These are phyloP conservation scores for Haplosporangium gracile DNA, from an alignment of 192 early-diverging fungal species.

Conservation along the genomic window DNA sequence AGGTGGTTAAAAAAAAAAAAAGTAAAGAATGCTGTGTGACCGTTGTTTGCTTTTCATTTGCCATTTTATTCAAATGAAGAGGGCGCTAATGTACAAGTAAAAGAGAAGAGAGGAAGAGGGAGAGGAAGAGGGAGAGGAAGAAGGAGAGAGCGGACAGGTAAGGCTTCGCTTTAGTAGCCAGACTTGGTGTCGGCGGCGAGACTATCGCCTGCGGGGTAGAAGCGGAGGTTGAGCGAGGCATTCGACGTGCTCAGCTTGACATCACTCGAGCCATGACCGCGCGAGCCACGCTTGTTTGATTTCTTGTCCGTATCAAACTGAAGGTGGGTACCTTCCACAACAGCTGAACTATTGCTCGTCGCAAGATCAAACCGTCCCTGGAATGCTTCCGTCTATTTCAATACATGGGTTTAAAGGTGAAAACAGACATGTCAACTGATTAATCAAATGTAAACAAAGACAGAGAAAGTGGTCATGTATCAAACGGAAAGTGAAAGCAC, in stretches of 20 bases:
- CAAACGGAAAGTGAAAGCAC: neutral
- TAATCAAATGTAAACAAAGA: neutral
- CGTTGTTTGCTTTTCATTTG: slow-evolving; percentile 6
- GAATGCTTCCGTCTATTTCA: slow-evolving; percentile 36
- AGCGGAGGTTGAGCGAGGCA: slow-evolving; percentile 13
- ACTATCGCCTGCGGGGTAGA: slow-evolving; percentile 42
- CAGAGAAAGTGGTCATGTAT: neutral
- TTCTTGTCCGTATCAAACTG: slow-evolving; percentile 39
- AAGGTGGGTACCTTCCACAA: slow-evolving; percentile 31
- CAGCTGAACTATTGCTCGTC: slow-evolving; percentile 25
- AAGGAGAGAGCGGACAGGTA: neutral
- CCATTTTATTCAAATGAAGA: neutral
- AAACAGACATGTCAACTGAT: neutral
- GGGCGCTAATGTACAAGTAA: neutral
- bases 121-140: no score
- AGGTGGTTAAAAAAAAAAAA: slow-evolving; percentile 16
- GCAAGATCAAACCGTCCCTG: slow-evolving; percentile 31
- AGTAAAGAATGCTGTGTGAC: neutral
- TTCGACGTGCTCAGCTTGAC: slow-evolving; percentile 30
- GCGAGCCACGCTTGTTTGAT: slow-evolving; percentile 23
- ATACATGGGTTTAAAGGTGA: neutral
- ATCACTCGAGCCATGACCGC: slow-evolving; percentile 13
- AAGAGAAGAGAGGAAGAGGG: no score
- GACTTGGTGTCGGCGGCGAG: slow-evolving; percentile 6
- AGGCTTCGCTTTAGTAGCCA: neutral